Conservation (phyloP, 176 grass and related monocot genomes). For the Phragmites australis region DNA sequence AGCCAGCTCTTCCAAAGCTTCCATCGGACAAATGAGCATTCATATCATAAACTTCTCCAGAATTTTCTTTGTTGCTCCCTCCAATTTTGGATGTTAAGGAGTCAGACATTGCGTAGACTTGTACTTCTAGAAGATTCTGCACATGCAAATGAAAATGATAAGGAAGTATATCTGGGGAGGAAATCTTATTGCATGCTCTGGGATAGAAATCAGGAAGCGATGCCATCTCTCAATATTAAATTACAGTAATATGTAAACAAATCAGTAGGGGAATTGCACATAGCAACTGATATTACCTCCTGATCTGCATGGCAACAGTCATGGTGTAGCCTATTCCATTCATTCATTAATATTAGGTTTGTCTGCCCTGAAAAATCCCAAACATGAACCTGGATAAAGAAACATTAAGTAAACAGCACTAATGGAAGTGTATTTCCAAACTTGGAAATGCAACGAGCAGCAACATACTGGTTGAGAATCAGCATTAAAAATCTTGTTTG, state of each 20-base stretch:
- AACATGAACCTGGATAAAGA: constrained; percentile 79
- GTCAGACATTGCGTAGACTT: constrained; percentile 84
- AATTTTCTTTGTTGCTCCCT: constrained; percentile 46
- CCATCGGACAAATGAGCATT: constrained; percentile 47
- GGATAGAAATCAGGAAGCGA: constrained; percentile 19
- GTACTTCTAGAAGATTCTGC: constrained; percentile 89
- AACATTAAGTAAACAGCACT: constrained; percentile 58
- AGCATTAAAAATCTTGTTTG: constrained; percentile 80
- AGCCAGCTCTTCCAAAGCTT: constrained; percentile 53
- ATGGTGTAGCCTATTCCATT: constrained; percentile 76
- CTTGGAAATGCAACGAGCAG: constrained; percentile 40
- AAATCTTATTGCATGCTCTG: not conserved
- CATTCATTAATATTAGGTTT: constrained; percentile 98
- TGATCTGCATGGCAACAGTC: constrained; percentile 71
- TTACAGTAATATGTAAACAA: constrained; percentile 2
- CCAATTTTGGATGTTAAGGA: constrained; percentile 57
- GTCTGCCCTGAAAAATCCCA: constrained; percentile 99
- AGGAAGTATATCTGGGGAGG: constrained; percentile 22
- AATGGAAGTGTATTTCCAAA: constrained; percentile 41
- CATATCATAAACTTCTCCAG: constrained; percentile 48
- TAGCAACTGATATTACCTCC: constrained; percentile 63
- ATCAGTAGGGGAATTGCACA: not conserved
- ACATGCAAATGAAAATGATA: constrained; percentile 35
- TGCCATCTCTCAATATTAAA: constrained; percentile 14
- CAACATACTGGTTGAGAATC: constrained; percentile 90